phyloP scores from a whole-genome alignment of 768 basidiomycete species.

The Xanthoconium purpureum region DNA sequence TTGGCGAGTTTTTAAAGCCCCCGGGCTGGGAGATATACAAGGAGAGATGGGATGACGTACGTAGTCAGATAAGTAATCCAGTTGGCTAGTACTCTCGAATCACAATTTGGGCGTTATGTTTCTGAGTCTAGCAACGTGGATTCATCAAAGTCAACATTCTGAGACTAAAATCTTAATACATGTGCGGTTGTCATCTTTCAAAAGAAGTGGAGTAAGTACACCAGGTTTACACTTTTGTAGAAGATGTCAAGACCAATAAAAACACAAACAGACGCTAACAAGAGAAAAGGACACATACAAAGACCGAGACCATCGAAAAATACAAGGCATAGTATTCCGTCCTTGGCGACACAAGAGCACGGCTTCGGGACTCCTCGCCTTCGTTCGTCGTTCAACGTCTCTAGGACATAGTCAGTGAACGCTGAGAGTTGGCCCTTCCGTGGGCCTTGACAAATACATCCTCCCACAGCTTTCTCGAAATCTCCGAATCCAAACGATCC shows the following conservation, averaged over 20 bases:
- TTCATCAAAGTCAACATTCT: no score
- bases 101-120: not conserved
- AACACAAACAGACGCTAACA: not conserved
- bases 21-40: not conserved
- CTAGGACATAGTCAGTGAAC: not conserved
- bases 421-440: not conserved
- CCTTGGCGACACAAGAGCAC: no score
- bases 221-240: no score
- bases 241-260: no score
- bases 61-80: not conserved
- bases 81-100: not conserved
- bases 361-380: not conserved
- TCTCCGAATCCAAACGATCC: constrained; percentile 1
- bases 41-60: not conserved
- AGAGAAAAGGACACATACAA: not conserved
- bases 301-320: not conserved
- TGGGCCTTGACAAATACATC: not conserved
- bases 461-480: constrained; percentile 4
- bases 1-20: not conserved
- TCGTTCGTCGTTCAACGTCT: not conserved
- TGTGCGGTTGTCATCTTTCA: no score
- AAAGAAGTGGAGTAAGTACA: no score
- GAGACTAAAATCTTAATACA: no score
- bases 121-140: not conserved
- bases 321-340: no score